phyloP scores from a whole-genome alignment of 164 flowering plant genomes.

The Magnolia changhungtana region DNA sequence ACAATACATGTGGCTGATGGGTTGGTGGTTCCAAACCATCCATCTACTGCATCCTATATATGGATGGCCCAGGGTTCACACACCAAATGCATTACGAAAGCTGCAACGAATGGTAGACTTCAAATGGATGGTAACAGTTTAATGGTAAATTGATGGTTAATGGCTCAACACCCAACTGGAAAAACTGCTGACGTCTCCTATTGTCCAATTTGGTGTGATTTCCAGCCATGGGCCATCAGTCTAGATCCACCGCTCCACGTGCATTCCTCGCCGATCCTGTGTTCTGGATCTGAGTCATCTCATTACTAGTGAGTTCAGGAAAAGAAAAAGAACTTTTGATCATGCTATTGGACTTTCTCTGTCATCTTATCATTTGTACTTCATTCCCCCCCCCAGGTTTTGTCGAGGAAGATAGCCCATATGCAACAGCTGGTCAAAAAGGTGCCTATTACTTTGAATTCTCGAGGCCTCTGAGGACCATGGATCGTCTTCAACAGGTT shows the following conservation, averaged over 20 bases:
- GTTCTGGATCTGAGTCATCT: not conserved
- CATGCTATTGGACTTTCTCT: not conserved
- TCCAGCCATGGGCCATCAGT: not conserved
- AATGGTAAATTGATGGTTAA: not conserved
- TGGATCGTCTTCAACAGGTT: constrained; percentile 98
- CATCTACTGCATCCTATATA: too few relatives aligned
- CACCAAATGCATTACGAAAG: not conserved
- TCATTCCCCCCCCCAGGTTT: constrained; percentile 47
- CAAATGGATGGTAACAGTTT: not conserved
- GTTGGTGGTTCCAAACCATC: not conserved
- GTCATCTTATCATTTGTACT: not conserved
- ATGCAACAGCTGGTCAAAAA: constrained; percentile 50
- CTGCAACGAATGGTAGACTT: not conserved
- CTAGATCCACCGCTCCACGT: too few relatives aligned
- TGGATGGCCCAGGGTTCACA: not conserved
- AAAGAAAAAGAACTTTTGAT: not conserved
- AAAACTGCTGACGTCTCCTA: not conserved
- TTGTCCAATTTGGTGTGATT: not conserved
- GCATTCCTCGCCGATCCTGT: not conserved
- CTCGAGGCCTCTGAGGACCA: constrained; percentile 92
- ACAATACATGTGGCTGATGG: not conserved
- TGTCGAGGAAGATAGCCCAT: constrained; percentile 86
- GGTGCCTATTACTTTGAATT: constrained; percentile 89
- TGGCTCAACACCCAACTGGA: not conserved
- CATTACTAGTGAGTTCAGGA: too few relatives aligned